These are phyloP conservation scores for Rhodotorula sp. DNA, from an alignment of 1,284 basidiomycete species.

Conservation along the genomic window DNA sequence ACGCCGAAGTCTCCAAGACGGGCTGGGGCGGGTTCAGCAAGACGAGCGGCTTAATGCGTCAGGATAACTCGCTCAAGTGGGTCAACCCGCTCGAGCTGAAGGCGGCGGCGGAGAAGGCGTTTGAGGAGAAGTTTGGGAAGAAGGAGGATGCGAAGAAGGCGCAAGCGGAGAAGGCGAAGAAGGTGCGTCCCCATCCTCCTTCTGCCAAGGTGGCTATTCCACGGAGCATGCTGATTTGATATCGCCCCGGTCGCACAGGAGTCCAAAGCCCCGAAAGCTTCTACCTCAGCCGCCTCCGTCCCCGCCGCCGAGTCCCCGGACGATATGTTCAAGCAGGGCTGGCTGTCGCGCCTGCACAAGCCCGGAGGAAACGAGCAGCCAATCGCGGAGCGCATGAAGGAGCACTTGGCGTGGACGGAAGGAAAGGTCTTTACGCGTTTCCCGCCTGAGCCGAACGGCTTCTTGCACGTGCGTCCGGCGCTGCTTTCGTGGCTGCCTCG, in stretches of 20 bases:
- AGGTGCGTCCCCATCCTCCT: conserved; percentile 61
- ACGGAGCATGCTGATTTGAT: too few species aligned
- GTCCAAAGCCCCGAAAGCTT: conserved; percentile 29
- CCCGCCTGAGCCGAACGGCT: conserved; percentile 98
- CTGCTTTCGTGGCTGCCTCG: background rate
- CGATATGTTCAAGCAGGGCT: conserved; percentile 88
- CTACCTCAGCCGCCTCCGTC: conserved; percentile 44
- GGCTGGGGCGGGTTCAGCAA: conserved; percentile 70
- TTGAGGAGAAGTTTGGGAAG: conserved; percentile 72
- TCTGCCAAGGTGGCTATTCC: too few species aligned
- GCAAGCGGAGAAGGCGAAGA: conserved; percentile 63
- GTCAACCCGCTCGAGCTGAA: conserved; percentile 86
- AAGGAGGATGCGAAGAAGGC: conserved; percentile 52
- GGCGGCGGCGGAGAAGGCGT: conserved; percentile 74
- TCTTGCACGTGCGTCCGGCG: conserved; percentile 45
- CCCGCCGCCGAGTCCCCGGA: conserved; percentile 53
- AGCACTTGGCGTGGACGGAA: conserved; percentile 76
- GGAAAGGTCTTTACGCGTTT: conserved; percentile 93
- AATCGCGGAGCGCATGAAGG: conserved; percentile 69
- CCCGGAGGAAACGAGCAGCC: conserved; percentile 93
- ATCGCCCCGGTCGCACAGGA: conserved; percentile 10
- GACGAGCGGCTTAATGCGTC: conserved; percentile 68
- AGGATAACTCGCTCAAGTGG: conserved; percentile 74
- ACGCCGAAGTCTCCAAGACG: conserved; percentile 51
- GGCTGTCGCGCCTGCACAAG: conserved; percentile 88